Conservation (phyloP, 371 early-diverging fungal genomes). For the Mortierella sp. region DNA sequence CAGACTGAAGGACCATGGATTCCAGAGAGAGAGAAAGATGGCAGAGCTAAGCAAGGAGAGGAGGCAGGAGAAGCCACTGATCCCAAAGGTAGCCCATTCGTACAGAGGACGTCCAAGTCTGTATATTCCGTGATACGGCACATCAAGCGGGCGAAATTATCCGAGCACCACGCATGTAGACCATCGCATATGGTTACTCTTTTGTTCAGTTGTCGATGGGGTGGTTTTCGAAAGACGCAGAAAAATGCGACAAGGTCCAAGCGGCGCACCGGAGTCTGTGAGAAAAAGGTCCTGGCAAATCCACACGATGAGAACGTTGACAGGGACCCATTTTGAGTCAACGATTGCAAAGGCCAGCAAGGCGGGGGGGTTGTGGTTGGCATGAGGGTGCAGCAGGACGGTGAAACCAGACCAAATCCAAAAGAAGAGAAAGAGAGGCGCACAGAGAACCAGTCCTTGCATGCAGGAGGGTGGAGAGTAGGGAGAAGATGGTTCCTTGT, state of each 20-base stretch:
- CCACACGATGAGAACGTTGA: background rate
- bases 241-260: background rate
- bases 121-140: background rate
- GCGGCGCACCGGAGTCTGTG: background rate
- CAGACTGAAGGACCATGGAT: background rate
- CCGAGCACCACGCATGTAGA: background rate
- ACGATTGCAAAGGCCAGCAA: background rate
- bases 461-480: no score
- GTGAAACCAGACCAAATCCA: background rate
- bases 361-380: background rate
- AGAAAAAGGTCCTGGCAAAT: background rate
- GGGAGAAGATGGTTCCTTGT: background rate
- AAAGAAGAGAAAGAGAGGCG: background rate
- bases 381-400: background rate
- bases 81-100: background rate
- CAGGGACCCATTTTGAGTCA: background rate
- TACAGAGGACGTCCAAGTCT: background rate
- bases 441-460: background rate
- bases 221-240: background rate
- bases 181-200: background rate
- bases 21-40: no score
- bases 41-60: background rate
- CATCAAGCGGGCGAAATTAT: background rate
- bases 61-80: background rate
- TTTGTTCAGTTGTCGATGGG: background rate